Percentiles rank a stretch among this genome's conserved stretches.
Conservation (phyloP, 179 eudicot species). For the Nepenthes alata region DNA sequence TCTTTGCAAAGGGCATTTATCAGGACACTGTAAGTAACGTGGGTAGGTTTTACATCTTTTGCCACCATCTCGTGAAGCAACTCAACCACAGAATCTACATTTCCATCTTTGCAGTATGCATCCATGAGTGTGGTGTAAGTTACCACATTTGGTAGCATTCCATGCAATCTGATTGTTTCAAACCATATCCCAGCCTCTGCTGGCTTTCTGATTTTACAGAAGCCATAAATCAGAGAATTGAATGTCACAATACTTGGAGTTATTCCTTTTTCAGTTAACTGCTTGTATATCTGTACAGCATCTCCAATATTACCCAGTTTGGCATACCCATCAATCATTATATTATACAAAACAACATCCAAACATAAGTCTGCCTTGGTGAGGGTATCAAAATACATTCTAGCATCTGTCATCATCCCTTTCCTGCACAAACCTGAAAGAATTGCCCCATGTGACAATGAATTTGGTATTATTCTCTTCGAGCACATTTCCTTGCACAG, state of each 20-base stretch:
- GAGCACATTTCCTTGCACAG: constrained; percentile 41
- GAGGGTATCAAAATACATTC: constrained; percentile 43
- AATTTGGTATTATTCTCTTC: constrained; percentile 37
- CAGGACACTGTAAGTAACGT: constrained; percentile 61
- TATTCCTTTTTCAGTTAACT: constrained; percentile 40
- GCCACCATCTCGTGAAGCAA: constrained; percentile 49
- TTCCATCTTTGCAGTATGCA: constrained; percentile 40
- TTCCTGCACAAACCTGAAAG: constrained; percentile 45
- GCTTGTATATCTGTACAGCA: constrained; percentile 42
- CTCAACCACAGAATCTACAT: constrained; percentile 25
- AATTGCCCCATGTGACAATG: constrained; percentile 33
- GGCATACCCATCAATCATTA: constrained; percentile 64
- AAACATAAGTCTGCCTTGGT: constrained; percentile 20
- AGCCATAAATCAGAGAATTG: constrained; percentile 72
- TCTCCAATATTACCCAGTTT: constrained; percentile 41
- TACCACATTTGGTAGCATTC: constrained; percentile 44
- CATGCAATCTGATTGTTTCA: constrained; percentile 28
- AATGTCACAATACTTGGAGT: constrained; percentile 59
- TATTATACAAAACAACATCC: constrained; percentile 53
- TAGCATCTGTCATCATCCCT: constrained; percentile 46
- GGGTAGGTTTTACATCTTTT: constrained; percentile 40
- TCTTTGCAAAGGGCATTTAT: constrained; percentile 57
- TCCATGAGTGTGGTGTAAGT: constrained; percentile 82
- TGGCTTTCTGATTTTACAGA: constrained; percentile 39
- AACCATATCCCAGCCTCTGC: constrained; percentile 44